These are phyloP conservation scores for Cercospora canescens DNA, from an alignment of 2,329 filamentous ascomycete genomes.

Conservation along the genomic window DNA sequence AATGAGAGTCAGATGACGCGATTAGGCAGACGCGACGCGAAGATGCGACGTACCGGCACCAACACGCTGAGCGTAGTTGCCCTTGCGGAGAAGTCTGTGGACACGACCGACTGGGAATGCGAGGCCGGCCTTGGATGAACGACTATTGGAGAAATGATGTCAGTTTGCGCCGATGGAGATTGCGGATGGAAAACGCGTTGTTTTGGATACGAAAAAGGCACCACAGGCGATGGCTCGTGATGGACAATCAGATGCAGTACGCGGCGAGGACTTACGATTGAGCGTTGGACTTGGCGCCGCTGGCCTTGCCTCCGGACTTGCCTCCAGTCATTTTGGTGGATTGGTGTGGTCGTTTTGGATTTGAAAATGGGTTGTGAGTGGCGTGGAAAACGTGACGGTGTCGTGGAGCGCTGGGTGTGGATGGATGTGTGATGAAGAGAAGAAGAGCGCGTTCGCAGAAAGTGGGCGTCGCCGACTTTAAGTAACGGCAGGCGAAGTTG, in stretches of 20 bases:
- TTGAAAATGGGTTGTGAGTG: slow-evolving; percentile 29
- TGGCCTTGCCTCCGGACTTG: slow-evolving; percentile 99
- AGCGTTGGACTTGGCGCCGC: slow-evolving; percentile 91
- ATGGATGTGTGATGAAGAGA: slow-evolving; percentile 40
- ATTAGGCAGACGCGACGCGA: slow-evolving; percentile 7
- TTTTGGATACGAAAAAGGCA: slow-evolving; percentile 43
- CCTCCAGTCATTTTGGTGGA: slow-evolving; percentile 97
- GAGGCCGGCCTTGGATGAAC: slow-evolving; percentile 98
- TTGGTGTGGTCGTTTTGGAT: slow-evolving; percentile 40
- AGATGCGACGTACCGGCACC: slow-evolving; percentile 70
- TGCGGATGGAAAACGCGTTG: slow-evolving; percentile 30
- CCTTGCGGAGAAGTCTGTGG: slow-evolving; percentile 97
- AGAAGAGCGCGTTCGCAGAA: slow-evolving; percentile 27
- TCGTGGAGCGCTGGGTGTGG: slow-evolving; percentile 29
- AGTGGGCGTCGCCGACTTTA: slow-evolving; percentile 18
- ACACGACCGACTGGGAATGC: slow-evolving; percentile 99
- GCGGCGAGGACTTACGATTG: slow-evolving; percentile 77
- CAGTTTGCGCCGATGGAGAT: slow-evolving; percentile 39
- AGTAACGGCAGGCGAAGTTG: slow-evolving; percentile 12
- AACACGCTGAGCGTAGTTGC: slow-evolving; percentile 99
- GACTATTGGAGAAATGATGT: slow-evolving; percentile 57
- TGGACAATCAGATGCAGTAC: slow-evolving; percentile 11
- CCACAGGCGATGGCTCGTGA: slow-evolving; percentile 35
- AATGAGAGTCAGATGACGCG: slow-evolving; percentile 18
- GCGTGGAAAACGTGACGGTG: slow-evolving; percentile 29